phyloP scores from a whole-genome alignment of 2,329 filamentous ascomycete species.

The Pochonia chlamydosporia region DNA sequence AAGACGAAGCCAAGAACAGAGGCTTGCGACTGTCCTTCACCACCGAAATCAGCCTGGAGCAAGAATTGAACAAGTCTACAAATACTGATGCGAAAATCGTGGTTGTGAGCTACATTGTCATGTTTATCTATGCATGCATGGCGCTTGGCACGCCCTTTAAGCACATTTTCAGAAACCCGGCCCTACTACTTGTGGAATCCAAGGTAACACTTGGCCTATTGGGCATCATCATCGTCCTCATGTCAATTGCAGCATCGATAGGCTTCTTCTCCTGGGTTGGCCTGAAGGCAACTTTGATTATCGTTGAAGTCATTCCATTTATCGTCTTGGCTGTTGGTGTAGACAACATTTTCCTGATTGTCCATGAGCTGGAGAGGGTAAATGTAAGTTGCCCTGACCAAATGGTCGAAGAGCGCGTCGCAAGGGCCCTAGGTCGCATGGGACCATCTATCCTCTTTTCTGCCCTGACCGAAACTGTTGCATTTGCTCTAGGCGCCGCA shows the following conservation, averaged over 20 bases:
- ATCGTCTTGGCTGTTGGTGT: conserved; percentile 94
- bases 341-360: conserved; percentile 98
- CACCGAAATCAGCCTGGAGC: conserved; percentile 88
- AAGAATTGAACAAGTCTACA: conserved; percentile 95
- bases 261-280: conserved; percentile 89
- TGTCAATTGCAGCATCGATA: conserved; percentile 95
- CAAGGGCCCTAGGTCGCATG: conserved; percentile 88
- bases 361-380: conserved; percentile 94
- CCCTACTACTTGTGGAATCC: conserved; percentile 83
- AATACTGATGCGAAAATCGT: conserved; percentile 98
- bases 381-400: conserved; percentile 89
- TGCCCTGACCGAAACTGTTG: conserved; percentile 87
- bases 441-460: conserved; percentile 94
- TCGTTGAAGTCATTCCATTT: conserved; percentile 97
- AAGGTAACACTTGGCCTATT: conserved; percentile 95
- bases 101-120: conserved; percentile 93
- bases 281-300: conserved; percentile 93
- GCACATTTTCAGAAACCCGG: conserved; percentile 75
- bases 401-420: conserved; percentile 77
- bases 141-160: conserved; percentile 81
- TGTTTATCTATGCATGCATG: conserved; percentile 96
- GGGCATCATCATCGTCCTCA: conserved; percentile 90
- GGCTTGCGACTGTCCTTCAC: conserved; percentile 89
- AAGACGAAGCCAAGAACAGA: conserved; percentile 69
- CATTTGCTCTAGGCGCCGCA: conserved; percentile 86